Conservation (phyloP, 441 rosid species). For the Kokia cookei region DNA sequence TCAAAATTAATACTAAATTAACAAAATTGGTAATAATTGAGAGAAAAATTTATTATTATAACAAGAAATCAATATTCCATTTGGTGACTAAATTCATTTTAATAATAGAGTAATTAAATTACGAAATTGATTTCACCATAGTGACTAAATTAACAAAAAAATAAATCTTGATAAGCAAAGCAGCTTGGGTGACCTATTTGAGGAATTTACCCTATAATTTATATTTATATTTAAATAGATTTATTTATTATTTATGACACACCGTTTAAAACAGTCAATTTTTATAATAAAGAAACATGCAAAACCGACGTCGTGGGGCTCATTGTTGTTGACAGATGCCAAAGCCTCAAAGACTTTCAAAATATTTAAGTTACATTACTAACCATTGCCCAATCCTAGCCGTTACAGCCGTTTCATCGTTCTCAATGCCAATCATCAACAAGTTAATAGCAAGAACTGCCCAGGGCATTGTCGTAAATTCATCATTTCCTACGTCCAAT, state of each 20-base stretch:
- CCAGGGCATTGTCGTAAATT: conserved; percentile 37
- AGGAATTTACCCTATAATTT: too few relatives aligned
- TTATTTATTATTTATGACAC: too few relatives aligned
- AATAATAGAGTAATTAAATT: too few relatives aligned
- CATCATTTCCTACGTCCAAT: background rate
- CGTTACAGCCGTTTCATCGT: conserved; percentile 44
- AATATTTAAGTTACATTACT: conserved; percentile 14
- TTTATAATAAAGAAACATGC: background rate
- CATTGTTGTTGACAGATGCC: conserved; percentile 2
- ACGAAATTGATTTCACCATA: too few relatives aligned
- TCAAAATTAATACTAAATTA: too few relatives aligned
- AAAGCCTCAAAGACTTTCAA: conserved; percentile 11
- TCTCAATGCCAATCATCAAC: background rate
- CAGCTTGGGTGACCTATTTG: too few relatives aligned
- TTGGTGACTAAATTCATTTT: too few relatives aligned
- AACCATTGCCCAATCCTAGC: conserved; percentile 54
- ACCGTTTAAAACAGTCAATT: background rate
- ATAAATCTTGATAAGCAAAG: too few relatives aligned
- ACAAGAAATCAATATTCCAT: accelerated
- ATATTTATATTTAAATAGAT: too few relatives aligned
- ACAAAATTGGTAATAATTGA: too few relatives aligned
- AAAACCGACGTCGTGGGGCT: background rate
- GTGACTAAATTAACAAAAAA: too few relatives aligned
- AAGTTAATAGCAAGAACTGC: conserved; percentile 18
- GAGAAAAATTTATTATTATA: too few relatives aligned